Evolutionary conservation across 2,329 filamentous ascomycete genomes (phyloP).

Genomic region (Curvularia eragrostidis): DNA sequence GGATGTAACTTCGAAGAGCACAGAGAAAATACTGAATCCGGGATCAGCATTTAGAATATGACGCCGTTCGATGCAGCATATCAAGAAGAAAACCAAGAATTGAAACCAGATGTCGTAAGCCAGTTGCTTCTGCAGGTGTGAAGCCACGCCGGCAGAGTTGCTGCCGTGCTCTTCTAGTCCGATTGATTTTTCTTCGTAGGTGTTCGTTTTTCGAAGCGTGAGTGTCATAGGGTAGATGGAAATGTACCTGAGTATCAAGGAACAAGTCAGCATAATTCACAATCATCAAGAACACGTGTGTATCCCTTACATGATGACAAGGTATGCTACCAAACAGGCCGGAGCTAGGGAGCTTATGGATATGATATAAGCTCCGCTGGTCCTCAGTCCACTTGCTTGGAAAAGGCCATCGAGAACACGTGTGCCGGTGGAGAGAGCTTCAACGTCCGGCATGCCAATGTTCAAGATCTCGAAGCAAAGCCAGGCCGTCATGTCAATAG

Average conservation of each 20-base stretch:
- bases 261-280: neutral
- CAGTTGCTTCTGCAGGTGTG: constrained; percentile 68
- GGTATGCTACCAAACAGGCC: constrained; percentile 65
- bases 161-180: constrained; percentile 59
- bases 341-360: constrained; percentile 63
- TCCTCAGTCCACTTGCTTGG: constrained; percentile 66
- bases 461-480: constrained; percentile 70
- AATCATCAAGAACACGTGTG: neutral
- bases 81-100: constrained; percentile 65
- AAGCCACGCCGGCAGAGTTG: constrained; percentile 27
- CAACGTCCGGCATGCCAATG: constrained; percentile 64
- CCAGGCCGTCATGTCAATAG: constrained; percentile 70
- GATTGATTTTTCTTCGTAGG: constrained; percentile 73
- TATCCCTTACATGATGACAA: constrained; percentile 66
- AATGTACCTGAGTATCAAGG: constrained; percentile 51
- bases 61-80: constrained; percentile 65
- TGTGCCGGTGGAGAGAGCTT: constrained; percentile 59
- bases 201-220: constrained; percentile 71
- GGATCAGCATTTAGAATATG: constrained; percentile 55
- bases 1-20: constrained; percentile 64
- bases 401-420: constrained; percentile 70
- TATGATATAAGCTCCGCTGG: constrained; percentile 71
- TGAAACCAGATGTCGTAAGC: constrained; percentile 73
- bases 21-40: constrained; percentile 38
- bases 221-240: constrained; percentile 69